Base-by-base conservation (phyloP, 805 yeast genomes). In the Candida vartiovaarae region DNA sequence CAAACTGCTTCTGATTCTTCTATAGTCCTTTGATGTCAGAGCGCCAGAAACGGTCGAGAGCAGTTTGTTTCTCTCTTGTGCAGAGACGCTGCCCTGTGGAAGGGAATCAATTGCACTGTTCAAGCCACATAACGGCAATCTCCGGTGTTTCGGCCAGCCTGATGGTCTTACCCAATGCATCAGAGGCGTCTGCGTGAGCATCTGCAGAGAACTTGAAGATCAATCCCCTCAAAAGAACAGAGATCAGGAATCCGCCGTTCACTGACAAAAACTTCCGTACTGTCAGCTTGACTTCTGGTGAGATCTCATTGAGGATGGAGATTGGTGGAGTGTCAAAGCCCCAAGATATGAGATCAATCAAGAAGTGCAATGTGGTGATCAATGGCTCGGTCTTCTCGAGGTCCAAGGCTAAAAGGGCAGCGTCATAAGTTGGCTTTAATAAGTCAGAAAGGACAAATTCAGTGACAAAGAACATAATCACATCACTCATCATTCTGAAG, bases 331-430 rank as follows among this genome's bases (percentile, higher is more conserved):
- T 68, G 27, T 75, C 82, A 51, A 82, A 77, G 1, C 95, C 96
- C 91, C 95, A 90, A 6, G 89, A 76, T 24, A 85, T 64, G 32
- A 88, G 70, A 60, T 93, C 99, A 51, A 86, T 82, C 52, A 90
- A 63, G 60, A 78, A 88, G 56, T 87, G 89, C 45, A 90, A 65
- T 20, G 82, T 76, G 3, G 88, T 71, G 34, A 74, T 68, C 45
- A 88, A 67, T 4, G 95, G 82, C 48, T 84, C 93, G 46, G 71
- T 72, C 56, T 87, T 89, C 47, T 79, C 81, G 36, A 82, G 67
- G 25, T 60, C 64, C 53, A 78, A 67, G 24, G 78, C 73, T 43
- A 72, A 67, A 33, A 84, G 56, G 4, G 87, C 75, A 4, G 84
- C 75, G 39, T 82, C 77, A 47, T 80, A 70, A 2, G 80, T 67